Conservation (phyloP, 2,329 filamentous ascomycete genomes). For the Colletotrichum sp. region DNA sequence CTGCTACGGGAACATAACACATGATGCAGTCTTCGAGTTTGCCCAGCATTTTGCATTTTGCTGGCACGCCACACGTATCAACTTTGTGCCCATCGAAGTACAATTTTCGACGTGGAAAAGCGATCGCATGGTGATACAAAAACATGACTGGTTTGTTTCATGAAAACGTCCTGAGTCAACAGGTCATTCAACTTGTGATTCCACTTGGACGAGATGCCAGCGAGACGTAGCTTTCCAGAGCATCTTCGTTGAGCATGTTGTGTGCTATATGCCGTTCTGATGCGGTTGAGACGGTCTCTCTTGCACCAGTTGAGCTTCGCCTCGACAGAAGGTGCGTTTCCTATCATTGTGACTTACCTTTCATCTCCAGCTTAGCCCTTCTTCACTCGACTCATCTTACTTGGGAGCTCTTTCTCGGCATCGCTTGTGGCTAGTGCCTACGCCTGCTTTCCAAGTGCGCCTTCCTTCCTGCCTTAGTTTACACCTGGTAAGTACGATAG, state of each 20-base stretch:
- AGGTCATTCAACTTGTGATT: background rate
- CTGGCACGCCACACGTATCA: too few species aligned
- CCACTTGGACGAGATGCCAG: too few species aligned
- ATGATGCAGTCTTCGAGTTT: too few species aligned
- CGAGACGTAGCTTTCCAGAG: background rate
- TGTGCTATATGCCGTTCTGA: background rate
- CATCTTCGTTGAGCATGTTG: background rate
- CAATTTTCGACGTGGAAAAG: too few species aligned
- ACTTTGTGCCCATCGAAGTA: too few species aligned
- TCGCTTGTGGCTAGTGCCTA: background rate
- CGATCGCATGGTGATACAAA: too few species aligned
- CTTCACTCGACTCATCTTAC: background rate
- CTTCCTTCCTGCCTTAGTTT: background rate
- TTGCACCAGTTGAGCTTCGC: background rate
- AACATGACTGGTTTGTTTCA: rapidly evolving
- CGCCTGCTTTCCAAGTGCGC: background rate
- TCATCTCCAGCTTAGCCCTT: background rate
- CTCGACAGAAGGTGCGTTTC: background rate
- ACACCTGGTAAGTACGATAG: too few species aligned
- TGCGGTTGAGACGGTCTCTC: background rate
- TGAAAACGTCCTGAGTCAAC: too few species aligned
- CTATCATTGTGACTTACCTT: background rate
- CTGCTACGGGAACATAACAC: too few species aligned
- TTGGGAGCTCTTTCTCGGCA: background rate
- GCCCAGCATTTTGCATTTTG: too few species aligned